These are phyloP conservation scores for Colletotrichum tanaceti DNA, from an alignment of 2,329 filamentous ascomycete species.

Conservation along the genomic window DNA sequence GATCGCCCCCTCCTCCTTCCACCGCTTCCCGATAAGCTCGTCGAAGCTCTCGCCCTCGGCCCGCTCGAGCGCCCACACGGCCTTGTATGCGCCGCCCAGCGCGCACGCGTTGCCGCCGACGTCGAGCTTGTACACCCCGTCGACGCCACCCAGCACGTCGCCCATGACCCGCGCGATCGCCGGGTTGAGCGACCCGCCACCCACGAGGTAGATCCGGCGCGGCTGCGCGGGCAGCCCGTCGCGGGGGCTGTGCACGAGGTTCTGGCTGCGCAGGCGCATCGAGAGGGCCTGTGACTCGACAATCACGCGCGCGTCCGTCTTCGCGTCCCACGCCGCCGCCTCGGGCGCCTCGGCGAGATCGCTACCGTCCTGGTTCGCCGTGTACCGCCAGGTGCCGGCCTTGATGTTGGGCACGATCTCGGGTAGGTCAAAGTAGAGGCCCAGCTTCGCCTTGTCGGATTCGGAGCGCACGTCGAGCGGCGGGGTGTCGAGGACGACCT, in stretches of 20 bases:
- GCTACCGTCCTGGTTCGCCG: slow-evolving; percentile 64
- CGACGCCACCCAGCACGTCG: slow-evolving; percentile 81
- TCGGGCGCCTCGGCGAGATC: slow-evolving; percentile 53
- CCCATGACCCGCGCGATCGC: slow-evolving; percentile 88
- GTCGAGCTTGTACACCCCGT: slow-evolving; percentile 93
- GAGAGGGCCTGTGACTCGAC: slow-evolving; percentile 96
- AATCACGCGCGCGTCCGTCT: slow-evolving; percentile 84
- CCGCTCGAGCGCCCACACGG: slow-evolving; percentile 88
- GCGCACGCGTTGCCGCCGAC: slow-evolving; percentile 97
- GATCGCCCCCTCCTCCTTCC: slow-evolving; percentile 87
- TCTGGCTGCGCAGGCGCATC: slow-evolving; percentile 84
- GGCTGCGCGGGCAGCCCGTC: slow-evolving; percentile 80
- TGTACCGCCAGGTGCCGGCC: slow-evolving; percentile 88
- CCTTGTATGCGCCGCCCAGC: slow-evolving; percentile 93
- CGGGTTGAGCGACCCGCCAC: slow-evolving; percentile 88
- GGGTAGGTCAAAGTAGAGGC: slow-evolving; percentile 93
- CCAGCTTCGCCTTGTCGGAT: slow-evolving; percentile 78
- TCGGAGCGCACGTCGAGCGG: slow-evolving; percentile 72
- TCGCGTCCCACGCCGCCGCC: slow-evolving; percentile 62
- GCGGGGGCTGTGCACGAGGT: slow-evolving; percentile 72
- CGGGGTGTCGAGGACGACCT: slow-evolving; percentile 73
- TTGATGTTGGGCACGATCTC: slow-evolving; percentile 95
- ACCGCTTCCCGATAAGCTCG: slow-evolving; percentile 83
- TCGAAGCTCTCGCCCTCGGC: slow-evolving; percentile 81
- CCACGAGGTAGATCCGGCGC: slow-evolving; percentile 91